Evolutionary conservation across 1,284 basidiomycete genomes (phyloP).

Genomic region (Trichosporon ovoides): DNA sequence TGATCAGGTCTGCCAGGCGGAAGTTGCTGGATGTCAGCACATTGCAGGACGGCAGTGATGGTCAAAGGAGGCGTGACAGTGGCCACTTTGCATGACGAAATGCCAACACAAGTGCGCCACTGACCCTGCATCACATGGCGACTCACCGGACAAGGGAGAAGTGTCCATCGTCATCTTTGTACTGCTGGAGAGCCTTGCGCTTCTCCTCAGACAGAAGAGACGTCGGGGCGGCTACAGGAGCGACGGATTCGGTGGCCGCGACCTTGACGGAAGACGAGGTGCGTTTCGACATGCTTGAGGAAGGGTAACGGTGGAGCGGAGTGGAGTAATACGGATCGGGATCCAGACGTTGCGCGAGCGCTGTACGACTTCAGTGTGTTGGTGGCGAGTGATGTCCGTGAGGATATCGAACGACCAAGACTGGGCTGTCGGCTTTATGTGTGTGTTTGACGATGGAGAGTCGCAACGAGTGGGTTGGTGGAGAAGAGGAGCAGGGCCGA

Average conservation of each 20-base stretch:
- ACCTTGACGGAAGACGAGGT: not conserved
- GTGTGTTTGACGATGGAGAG: not conserved
- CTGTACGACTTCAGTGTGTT: not conserved
- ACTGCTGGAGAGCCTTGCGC: conserved; percentile 65
- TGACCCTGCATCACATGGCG: not conserved
- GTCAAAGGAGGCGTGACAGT: too few relatives aligned
- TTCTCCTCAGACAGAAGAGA: conserved; percentile 45
- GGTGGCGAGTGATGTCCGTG: not conserved
- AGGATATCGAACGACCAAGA: not conserved
- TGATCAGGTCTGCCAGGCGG: conserved; percentile 93
- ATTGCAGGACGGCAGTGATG: too few relatives aligned
- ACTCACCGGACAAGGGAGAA: conserved; percentile 87
- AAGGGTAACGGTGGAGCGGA: not conserved
- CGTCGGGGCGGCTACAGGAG: not conserved
- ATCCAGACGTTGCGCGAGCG: too few relatives aligned
- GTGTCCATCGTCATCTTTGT: conserved; percentile 81
- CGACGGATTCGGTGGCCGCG: not conserved
- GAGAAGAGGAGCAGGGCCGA: not conserved
- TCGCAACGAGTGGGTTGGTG: not conserved
- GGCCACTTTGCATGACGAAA: too few relatives aligned
- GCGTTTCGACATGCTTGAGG: not conserved
- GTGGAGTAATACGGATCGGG: not conserved
- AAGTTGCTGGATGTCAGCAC: conserved; percentile 66
- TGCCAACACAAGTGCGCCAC: not conserved
- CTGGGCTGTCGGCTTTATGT: not conserved